Evolutionary conservation across 2,329 filamentous ascomycete genomes (phyloP).

Genomic region (Dactylellina sp.): DNA sequence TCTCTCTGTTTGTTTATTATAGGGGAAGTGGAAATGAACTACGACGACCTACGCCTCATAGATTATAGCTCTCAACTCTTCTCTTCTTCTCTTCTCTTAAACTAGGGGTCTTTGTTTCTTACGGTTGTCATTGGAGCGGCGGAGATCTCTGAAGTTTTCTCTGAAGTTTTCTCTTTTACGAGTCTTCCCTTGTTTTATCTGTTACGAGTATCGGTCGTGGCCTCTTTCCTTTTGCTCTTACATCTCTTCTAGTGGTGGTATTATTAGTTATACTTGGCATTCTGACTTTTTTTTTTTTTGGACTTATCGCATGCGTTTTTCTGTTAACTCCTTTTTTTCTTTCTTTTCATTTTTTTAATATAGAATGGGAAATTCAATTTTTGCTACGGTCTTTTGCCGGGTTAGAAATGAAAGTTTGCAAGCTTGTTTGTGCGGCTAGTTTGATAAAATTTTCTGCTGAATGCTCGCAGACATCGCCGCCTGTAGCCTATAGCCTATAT

Average conservation of each 20-base stretch:
- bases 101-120: conserved; percentile 10
- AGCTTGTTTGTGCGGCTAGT: too few relatives aligned
- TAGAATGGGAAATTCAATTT: conserved; percentile 29
- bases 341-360: conserved; percentile 9
- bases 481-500: too few relatives aligned
- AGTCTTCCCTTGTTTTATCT: conserved; percentile 2
- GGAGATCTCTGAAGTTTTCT: conserved; percentile 23
- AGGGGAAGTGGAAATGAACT: conserved; percentile 10
- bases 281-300: conserved; percentile 14
- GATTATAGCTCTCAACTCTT: conserved; percentile 28
- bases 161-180: conserved; percentile 8
- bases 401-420: background rate
- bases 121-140: conserved; percentile 10
- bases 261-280: conserved; percentile 28
- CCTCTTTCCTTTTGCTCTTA: too few relatives aligned
- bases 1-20: conserved; percentile 10
- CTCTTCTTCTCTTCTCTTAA: conserved; percentile 3
- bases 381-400: background rate
- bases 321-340: background rate
- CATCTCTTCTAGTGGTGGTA: conserved; percentile 30
- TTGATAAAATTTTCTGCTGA: too few relatives aligned
- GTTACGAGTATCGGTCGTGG: too few relatives aligned
- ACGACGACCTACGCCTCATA: conserved; percentile 12
- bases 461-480: too few relatives aligned
- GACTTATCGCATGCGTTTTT: background rate